Base-by-base conservation (phyloP, 2,329 filamentous ascomycete species). In the Sporothrix brasiliensis region DNA sequence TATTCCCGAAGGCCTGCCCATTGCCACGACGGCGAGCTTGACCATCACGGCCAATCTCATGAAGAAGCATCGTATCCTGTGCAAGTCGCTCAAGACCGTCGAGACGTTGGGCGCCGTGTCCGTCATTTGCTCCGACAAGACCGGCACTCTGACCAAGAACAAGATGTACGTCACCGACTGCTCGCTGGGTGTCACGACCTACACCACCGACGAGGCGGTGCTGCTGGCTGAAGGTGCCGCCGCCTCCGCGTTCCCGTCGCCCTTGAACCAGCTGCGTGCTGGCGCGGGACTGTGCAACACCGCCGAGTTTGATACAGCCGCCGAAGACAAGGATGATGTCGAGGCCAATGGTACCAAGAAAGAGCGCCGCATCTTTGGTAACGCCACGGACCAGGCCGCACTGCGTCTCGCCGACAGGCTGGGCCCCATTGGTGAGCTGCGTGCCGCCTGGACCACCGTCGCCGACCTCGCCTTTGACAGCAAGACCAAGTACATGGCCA, bases 401-500 rank as follows among this genome's bases (percentile, higher is more conserved):
- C 82, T 94, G 5, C 85, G 91, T 68, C 89, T 93, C 69, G 88
- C 90, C 0, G 90, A 93, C 77, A 81, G 81, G 3, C 82, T 93
- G 0, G 85, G 86, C 0, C 80, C 86, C 0, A 86, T 92, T 0
- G 79, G 83, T 0, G 85, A 90, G 67, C 79, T 91, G 4, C 85
- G 88, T 5, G 81, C 83, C 10, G 82, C 84, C 73, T 93, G 90
- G 89, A 85, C 85, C 65, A 89, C 86, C 63, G 84, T 86, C 1
- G 93, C 88, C 74, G 88, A 91, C 69, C 81, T 92, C 30, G 87
- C 89, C 0, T 94, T 94, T 79, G 93, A 93, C 80, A 92, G 89
- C 79, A 92, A 92, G 82, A 93, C 93, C 80, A 94, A 94, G 79
- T 93, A 89, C 77, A 93, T 93, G 87, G 86, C 93, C 69, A 84